Evolutionary conservation across 805 yeast genomes (phyloP).

Genomic region (Monosporozyma solicola): DNA sequence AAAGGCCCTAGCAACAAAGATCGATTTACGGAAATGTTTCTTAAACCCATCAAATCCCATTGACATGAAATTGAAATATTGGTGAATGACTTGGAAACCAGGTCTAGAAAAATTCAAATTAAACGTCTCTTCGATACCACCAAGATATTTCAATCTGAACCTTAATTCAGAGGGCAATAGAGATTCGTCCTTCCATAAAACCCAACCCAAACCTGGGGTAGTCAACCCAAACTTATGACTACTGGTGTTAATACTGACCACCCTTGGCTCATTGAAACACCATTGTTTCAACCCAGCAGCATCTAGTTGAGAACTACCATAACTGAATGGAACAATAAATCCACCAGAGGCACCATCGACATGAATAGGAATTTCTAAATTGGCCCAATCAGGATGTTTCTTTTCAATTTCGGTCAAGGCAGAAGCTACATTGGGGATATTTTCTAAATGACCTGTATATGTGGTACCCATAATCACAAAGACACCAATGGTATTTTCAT

Average conservation of each 20-base stretch:
- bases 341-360: slow-evolving; percentile 95
- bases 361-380: slow-evolving; percentile 66
- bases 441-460: slow-evolving; percentile 87
- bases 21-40: slow-evolving; percentile 49
- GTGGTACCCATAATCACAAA: slow-evolving; percentile 87
- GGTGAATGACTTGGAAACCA: slow-evolving; percentile 83
- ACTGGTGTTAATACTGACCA: slow-evolving; percentile 75
- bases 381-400: slow-evolving; percentile 22
- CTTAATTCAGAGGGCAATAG: slow-evolving; percentile 63
- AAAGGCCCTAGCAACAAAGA: slow-evolving; percentile 64
- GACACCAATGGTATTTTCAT: slow-evolving; percentile 89
- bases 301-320: slow-evolving; percentile 47
- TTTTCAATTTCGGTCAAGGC: slow-evolving; percentile 59
- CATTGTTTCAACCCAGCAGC: slow-evolving; percentile 33
- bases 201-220: slow-evolving; percentile 91
- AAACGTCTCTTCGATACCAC: slow-evolving; percentile 82
- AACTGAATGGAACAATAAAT: slow-evolving; percentile 75
- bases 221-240: slow-evolving; percentile 92
- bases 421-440: slow-evolving; percentile 51
- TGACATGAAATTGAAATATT: slow-evolving; percentile 69
- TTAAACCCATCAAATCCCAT: slow-evolving; percentile 68
- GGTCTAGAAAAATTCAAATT: slow-evolving; percentile 86
- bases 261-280: slow-evolving; percentile 77
- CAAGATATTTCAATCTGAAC: slow-evolving; percentile 74
- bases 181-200: slow-evolving; percentile 61